Evolutionary conservation across 768 basidiomycete genomes (phyloP).

Genomic region (Antrodiella citrinella): DNA sequence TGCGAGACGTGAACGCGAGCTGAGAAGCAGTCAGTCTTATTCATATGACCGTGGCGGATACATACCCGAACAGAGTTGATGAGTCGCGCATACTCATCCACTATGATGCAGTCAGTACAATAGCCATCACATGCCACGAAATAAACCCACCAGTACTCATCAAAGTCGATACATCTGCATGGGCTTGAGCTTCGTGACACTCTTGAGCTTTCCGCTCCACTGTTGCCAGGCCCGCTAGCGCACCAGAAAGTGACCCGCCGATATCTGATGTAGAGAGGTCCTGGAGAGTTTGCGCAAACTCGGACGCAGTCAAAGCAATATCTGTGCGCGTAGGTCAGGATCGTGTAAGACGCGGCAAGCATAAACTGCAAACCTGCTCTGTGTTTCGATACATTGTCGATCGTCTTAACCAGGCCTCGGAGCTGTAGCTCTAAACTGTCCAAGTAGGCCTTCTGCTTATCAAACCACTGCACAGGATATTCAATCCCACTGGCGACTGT

Average conservation of each 20-base stretch:
- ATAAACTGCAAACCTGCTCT: constrained; percentile 45
- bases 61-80: constrained; percentile 80
- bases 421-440: constrained; percentile 89
- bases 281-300: constrained; percentile 66
- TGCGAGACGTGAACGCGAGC: constrained; percentile 83
- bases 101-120: constrained; percentile 23
- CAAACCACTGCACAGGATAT: constrained; percentile 72
- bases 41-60: constrained; percentile 5
- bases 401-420: constrained; percentile 77
- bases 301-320: constrained; percentile 58
- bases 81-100: constrained; percentile 90
- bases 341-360: neutral
- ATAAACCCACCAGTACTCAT: constrained; percentile 55
- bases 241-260: constrained; percentile 61
- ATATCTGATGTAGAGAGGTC: constrained; percentile 68
- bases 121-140: too few relatives aligned
- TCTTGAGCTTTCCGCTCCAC: constrained; percentile 72
- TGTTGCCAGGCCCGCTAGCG: constrained; percentile 62
- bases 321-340: constrained; percentile 38
- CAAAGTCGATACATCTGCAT: constrained; percentile 75
- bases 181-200: constrained; percentile 62
- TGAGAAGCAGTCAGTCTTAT: constrained; percentile 21
- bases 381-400: constrained; percentile 79
- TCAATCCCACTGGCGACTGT: too few relatives aligned
- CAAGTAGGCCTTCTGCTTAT: constrained; percentile 74